Evolutionary conservation across 371 early-diverging fungal genomes (phyloP), one percentile per base, ranked within the genome.

Genomic region (Mucor ambiguus): DNA sequence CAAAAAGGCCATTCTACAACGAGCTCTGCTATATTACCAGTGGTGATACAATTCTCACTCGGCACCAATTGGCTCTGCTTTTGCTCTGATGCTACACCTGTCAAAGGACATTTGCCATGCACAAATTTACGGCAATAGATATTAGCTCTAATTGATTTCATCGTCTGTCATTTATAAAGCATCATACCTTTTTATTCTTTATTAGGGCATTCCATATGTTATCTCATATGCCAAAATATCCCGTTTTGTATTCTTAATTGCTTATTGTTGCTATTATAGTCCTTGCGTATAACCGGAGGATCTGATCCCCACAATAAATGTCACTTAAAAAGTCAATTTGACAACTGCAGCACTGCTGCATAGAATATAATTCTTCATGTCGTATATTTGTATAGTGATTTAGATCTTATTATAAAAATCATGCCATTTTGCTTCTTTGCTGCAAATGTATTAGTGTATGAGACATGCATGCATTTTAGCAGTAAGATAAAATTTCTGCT

Each of bases 91-190:
- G 52, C 52, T 52, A 52, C 52, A 16, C 28, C 52, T 52, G 28
- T 52, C 52, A 52, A 52, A 52, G 28, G 52, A 28, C 22, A 46
- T 22, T n/a, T 46, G 46, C 46, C 46, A 46, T 46, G 46, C 46
- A 46, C 46, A 46, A 46, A 46, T 22, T 46, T 46, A 20, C 22
- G 52, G 1, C 24, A 52, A 52, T 52, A 52, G 4, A 10, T 24
- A 52, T 24, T 52, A 52, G 52, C 52, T 46, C 11, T 46, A 52
- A 52, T 52, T 52, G 52, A 41, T 52, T 49, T 49, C 49, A 49
- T 52, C 52, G 28, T 9, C 52, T 52, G 28, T 52, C 52, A 52
- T 28, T 24, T 52, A 52, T 28, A 26, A 9, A 2, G 11, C 3
- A 46, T n/a, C 46, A 46, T 22, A 46, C 46, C 2, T 11, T 46